Evolutionary conservation across 2,329 filamentous ascomycete species (phyloP).

Genomic region (Fusarium sp.): DNA sequence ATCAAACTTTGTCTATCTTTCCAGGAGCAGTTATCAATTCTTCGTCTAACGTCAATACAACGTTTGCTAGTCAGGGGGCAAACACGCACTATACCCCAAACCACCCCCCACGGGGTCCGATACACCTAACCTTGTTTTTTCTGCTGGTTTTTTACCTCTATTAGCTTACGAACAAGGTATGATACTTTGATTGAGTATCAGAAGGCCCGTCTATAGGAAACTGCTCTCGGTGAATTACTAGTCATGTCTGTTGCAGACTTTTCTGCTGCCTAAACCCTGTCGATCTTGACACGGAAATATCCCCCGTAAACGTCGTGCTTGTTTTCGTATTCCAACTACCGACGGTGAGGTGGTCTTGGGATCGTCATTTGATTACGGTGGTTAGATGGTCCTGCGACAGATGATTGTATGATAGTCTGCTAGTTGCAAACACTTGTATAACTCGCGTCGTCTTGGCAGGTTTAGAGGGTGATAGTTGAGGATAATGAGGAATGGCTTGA

Average conservation of each 20-base stretch:
- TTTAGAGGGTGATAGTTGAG: not conserved
- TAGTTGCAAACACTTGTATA: not conserved
- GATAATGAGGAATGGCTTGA: slow-evolving; percentile 1
- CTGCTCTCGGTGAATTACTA: slow-evolving; percentile 16
- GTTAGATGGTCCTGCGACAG: not conserved
- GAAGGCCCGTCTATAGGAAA: slow-evolving; percentile 4
- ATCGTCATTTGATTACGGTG: slow-evolving; percentile 3
- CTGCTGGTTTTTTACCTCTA: not conserved
- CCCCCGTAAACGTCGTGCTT: too few relatives aligned
- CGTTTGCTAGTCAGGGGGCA: slow-evolving; percentile 23
- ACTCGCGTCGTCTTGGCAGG: slow-evolving; percentile 12
- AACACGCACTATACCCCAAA: slow-evolving; percentile 30
- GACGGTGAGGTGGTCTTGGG: slow-evolving; percentile 8
- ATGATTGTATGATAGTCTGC: not conserved
- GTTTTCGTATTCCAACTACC: slow-evolving; percentile 14
- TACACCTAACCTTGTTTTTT: slow-evolving; percentile 22
- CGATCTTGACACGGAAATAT: slow-evolving; percentile 1
- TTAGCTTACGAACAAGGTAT: slow-evolving; percentile 1
- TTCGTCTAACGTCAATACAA: not conserved
- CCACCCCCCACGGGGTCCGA: slow-evolving; percentile 26
- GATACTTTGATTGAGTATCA: not conserved
- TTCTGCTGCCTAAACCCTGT: slow-evolving; percentile 8
- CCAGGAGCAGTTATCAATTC: slow-evolving; percentile 10
- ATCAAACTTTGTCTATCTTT: slow-evolving; percentile 1
- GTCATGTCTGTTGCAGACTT: slow-evolving; percentile 3